These are phyloP conservation scores for Metschnikowia picachoensis DNA, from an alignment of 805 yeast genomes.

Conservation along the genomic window DNA sequence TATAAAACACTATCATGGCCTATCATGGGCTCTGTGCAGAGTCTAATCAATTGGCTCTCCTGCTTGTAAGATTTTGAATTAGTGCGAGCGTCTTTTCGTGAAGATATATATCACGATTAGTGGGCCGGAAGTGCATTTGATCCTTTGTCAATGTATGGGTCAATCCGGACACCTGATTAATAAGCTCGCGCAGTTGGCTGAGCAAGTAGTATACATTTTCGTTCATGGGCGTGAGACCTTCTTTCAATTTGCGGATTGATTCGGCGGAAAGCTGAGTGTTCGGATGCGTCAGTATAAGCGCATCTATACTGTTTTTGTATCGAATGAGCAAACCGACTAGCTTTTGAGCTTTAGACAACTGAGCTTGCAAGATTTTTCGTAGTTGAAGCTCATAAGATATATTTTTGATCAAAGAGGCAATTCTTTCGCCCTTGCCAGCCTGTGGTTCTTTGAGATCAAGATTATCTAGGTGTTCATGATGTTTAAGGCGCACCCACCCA, in stretches of 20 bases:
- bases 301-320: slow-evolving; percentile 28
- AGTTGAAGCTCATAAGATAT: slow-evolving; percentile 43
- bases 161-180: slow-evolving; percentile 26
- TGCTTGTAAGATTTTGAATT: background rate
- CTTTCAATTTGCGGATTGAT: slow-evolving; percentile 25
- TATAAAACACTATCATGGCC: too few relatives aligned
- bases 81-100: slow-evolving; percentile 31
- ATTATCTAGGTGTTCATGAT: slow-evolving; percentile 53
- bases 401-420: slow-evolving; percentile 28
- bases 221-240: slow-evolving; percentile 40
- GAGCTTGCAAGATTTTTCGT: slow-evolving; percentile 38
- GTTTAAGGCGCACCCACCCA: slow-evolving; percentile 66
- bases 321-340: slow-evolving; percentile 29
- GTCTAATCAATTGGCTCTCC: background rate
- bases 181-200: slow-evolving; percentile 39
- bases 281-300: slow-evolving; percentile 15
- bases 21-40: background rate
- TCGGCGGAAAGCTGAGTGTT: slow-evolving; percentile 20
- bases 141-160: slow-evolving; percentile 22
- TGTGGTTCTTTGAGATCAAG: background rate
- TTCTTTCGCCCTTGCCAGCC: background rate
- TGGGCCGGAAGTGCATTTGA: slow-evolving; percentile 26
- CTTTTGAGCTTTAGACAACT: slow-evolving; percentile 35
- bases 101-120: slow-evolving; percentile 37
- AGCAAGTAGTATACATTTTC: slow-evolving; percentile 45